These are phyloP conservation scores for Trichoderma koningii DNA, from an alignment of 2,329 filamentous ascomycete species.

Conservation along the genomic window DNA sequence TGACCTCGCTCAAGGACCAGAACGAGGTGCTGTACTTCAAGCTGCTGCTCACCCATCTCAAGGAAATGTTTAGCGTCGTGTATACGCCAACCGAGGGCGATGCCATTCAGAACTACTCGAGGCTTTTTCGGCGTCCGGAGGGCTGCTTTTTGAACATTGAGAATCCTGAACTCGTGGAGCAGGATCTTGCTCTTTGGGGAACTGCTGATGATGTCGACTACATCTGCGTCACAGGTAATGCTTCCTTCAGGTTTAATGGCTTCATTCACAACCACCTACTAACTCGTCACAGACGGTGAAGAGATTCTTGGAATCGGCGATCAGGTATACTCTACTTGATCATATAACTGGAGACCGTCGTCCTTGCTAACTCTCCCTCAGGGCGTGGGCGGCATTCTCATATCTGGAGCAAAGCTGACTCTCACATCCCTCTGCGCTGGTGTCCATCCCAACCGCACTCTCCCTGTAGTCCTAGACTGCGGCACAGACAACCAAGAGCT, in stretches of 20 bases:
- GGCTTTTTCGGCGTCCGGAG: conserved; percentile 74
- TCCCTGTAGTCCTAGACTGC: conserved; percentile 82
- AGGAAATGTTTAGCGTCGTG: conserved; percentile 88
- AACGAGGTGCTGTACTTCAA: conserved; percentile 81
- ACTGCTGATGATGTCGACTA: conserved; percentile 76
- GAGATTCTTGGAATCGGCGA: conserved; percentile 88
- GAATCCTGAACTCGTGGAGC: conserved; percentile 65
- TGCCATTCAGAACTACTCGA: conserved; percentile 81
- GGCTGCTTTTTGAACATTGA: conserved; percentile 80
- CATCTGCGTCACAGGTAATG: conserved; percentile 78
- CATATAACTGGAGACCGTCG: no score
- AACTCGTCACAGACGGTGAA: conserved; percentile 50
- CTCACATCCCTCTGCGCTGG: conserved; percentile 86
- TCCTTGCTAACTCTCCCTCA: not conserved
- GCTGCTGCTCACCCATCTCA: conserved; percentile 63
- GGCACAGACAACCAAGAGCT: conserved; percentile 80
- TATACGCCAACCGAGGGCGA: conserved; percentile 91
- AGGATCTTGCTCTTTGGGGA: conserved; percentile 69
- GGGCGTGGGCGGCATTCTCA: conserved; percentile 80
- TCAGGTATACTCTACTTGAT: conserved; percentile 50
- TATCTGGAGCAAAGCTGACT: conserved; percentile 80
- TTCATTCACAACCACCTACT: not conserved
- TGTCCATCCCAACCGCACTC: conserved; percentile 74
- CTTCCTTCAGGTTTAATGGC: no score
- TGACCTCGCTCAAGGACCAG: conserved; percentile 82